Evolutionary conservation across 805 yeast genomes (phyloP).

Genomic region (Cyberlindnera maritima): DNA sequence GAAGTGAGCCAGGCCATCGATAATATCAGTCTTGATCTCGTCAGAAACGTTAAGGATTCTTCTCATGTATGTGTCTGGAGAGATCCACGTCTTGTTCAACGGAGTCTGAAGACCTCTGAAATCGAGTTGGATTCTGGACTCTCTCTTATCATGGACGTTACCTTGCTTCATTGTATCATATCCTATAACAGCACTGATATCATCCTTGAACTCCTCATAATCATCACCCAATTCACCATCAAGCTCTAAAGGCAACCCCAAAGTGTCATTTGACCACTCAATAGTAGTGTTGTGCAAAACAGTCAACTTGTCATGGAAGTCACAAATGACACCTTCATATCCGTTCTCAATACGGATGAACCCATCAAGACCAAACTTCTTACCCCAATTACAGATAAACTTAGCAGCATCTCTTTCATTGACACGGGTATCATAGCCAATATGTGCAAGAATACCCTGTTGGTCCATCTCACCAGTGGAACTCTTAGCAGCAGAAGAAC

Average conservation of each 20-base stretch:
- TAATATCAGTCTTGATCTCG: slow-evolving; percentile 34
- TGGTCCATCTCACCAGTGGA: slow-evolving; percentile 61
- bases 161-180: slow-evolving; percentile 50
- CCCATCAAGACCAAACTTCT: slow-evolving; percentile 54
- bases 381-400: slow-evolving; percentile 51
- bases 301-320: slow-evolving; percentile 46
- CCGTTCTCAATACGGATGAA: slow-evolving; percentile 57
- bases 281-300: slow-evolving; percentile 45
- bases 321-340: slow-evolving; percentile 59
- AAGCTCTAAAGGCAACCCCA: slow-evolving; percentile 20
- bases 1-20: slow-evolving; percentile 32
- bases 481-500: slow-evolving; percentile 66
- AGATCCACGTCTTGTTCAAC: slow-evolving; percentile 46
- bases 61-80: slow-evolving; percentile 46
- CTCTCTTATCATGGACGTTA: slow-evolving; percentile 44
- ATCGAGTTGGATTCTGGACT: slow-evolving; percentile 47
- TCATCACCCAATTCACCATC: slow-evolving; percentile 8
- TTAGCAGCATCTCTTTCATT: slow-evolving; percentile 47
- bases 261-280: slow-evolving; percentile 33
- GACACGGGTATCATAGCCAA: slow-evolving; percentile 28
- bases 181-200: slow-evolving; percentile 30
- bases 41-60: slow-evolving; percentile 36
- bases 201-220: slow-evolving; percentile 18
- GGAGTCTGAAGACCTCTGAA: slow-evolving; percentile 52
- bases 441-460: slow-evolving; percentile 41